Evolutionary conservation across 805 yeast species (phyloP), one percentile per base, ranked within the genome.

Genomic region (Vanderwaltozyma yarrowii): DNA sequence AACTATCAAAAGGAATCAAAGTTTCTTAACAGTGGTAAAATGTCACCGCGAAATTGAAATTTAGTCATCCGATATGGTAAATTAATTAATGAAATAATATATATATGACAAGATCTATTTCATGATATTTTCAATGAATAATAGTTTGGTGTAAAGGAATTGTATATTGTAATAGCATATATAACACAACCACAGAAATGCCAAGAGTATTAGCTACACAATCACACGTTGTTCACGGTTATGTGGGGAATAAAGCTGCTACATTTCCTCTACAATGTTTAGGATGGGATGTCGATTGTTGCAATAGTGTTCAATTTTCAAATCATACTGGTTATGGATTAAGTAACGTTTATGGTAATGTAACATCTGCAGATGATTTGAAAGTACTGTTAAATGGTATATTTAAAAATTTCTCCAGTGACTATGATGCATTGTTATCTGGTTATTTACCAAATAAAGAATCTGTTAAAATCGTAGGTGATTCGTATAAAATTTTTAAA

Each of bases 171-270:
- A n/a, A n/a, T n/a, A n/a, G n/a, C n/a, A n/a, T n/a, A n/a, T n/a
- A n/a, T n/a, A n/a, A n/a, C n/a, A n/a, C n/a, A n/a, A n/a, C n/a
- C n/a, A n/a, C n/a, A n/a, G n/a, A n/a, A n/a, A 49, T 49, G 54
- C 50, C 49, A 15, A 40, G 46, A 27, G 27, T 49, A 17, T 37
- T 49, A 42, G 47, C 52, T 16, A 49, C 54, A 9, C 89, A 85
- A 49, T 85, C 95, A 3, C 96, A 92, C 58, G 97, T 92, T 1
- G 87, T 77, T 2, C 97, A 89, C 56, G 98, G 98, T 2, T 81
- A 85, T 51, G 98, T 92, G 2, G 98, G 98, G 1, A 87, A 87
- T 57, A 73, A 78, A 40, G 95, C 96, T 0, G 84, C 92, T 1
- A 82, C 89, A 2, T 83, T 92, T 54, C 96, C 97, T 0, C 62